These are phyloP conservation scores for Raphanus hybrid DNA, from an alignment of 441 rosid species.

Conservation along the genomic window DNA sequence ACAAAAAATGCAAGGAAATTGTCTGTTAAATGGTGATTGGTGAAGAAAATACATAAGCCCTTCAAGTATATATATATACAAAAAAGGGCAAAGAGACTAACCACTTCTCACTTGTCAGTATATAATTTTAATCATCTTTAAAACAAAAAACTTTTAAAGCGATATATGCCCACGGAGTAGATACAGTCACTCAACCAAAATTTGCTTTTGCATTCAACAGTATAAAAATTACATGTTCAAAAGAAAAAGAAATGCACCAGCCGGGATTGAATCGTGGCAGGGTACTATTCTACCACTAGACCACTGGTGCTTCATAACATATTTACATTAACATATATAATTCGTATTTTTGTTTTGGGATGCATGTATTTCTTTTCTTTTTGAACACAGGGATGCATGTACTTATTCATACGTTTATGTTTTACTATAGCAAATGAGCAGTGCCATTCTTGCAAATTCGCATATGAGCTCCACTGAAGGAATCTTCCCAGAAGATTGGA, in stretches of 20 bases:
- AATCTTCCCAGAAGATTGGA: conserved; percentile 52
- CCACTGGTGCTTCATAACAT: conserved; percentile 62
- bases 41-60: not conserved
- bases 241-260: conserved; percentile 33
- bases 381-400: not conserved
- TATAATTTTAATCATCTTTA: no score
- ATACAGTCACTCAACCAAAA: no score
- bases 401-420: not conserved
- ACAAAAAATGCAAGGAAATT: no score
- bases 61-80: no score
- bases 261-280: conserved; percentile 96
- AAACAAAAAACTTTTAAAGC: no score
- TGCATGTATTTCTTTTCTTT: not conserved
- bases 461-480: conserved; percentile 32
- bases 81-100: no score
- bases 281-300: conserved; percentile 99
- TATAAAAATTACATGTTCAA: no score
- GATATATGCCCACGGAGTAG: no score
- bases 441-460: not conserved
- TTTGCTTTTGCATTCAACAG: no score
- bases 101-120: no score
- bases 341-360: not conserved
- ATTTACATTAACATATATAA: no score
- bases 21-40: not conserved
- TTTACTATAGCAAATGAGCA: not conserved